phyloP scores from a whole-genome alignment of 352 stramenopile species.

The Phytopythium vexans region DNA sequence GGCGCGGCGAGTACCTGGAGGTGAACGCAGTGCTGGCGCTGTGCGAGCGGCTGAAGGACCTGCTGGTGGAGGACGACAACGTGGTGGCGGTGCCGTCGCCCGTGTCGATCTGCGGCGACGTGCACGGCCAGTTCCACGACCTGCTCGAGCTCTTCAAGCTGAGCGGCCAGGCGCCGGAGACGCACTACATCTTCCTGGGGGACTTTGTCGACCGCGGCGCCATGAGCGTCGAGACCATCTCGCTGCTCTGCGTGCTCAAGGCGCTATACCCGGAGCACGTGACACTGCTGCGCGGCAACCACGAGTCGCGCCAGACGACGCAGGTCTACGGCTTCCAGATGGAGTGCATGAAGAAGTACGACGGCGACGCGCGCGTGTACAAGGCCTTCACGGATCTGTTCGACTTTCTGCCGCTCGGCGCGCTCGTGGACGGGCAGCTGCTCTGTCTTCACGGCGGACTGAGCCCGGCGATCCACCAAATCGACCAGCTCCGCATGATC shows the following conservation, averaged over 20 bases:
- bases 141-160: slow-evolving; percentile 93
- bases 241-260: slow-evolving; percentile 88
- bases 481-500: slow-evolving; percentile 93
- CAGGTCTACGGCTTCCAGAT: slow-evolving; percentile 85
- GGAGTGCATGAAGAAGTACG: slow-evolving; percentile 85
- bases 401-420: slow-evolving; percentile 79
- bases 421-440: slow-evolving; percentile 63
- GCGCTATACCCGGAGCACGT: slow-evolving; percentile 89
- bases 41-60: slow-evolving; percentile 65
- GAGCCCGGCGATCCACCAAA: slow-evolving; percentile 63
- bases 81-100: slow-evolving; percentile 73
- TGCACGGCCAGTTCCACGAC: slow-evolving; percentile 98
- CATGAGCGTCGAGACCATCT: slow-evolving; percentile 94
- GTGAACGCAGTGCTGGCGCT: slow-evolving; percentile 52
- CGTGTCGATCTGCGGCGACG: slow-evolving; percentile 90
- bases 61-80: slow-evolving; percentile 79
- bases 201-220: slow-evolving; percentile 97
- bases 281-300: slow-evolving; percentile 94
- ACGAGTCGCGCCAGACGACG: slow-evolving; percentile 89
- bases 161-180: slow-evolving; percentile 81
- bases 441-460: slow-evolving; percentile 68
- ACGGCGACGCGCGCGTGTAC: slow-evolving; percentile 66
- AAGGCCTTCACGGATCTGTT: slow-evolving; percentile 81
- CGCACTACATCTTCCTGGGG: slow-evolving; percentile 94
- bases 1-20: slow-evolving; percentile 52